These are phyloP conservation scores for Ecytonucleospora hepatopenaei DNA, from an alignment of 371 early-diverging fungal genomes.

Conservation along the genomic window DNA sequence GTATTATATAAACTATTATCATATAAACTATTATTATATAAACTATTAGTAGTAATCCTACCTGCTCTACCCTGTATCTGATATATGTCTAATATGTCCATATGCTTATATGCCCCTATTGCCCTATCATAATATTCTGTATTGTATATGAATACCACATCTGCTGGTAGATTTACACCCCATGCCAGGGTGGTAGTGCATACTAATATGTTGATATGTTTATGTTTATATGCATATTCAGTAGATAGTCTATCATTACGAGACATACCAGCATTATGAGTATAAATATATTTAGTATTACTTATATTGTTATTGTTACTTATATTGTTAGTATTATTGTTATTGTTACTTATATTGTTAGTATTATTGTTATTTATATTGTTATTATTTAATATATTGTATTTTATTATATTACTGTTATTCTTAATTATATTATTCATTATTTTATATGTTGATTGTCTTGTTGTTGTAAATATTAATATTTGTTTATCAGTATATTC, in stretches of 20 bases:
- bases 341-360: conserved; percentile 9
- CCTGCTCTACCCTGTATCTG: conserved; percentile 99
- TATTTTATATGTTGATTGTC: conserved; percentile 84
- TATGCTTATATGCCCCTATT: conserved; percentile 74
- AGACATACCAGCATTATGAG: conserved; percentile 96
- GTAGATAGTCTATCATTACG: conserved; percentile 76
- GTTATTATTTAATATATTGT: background rate
- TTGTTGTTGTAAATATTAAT: conserved; percentile 86
- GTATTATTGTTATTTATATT: conserved; percentile 2
- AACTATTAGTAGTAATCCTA: conserved; percentile 88
- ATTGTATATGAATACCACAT: conserved; percentile 93
- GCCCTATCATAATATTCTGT: conserved; percentile 85
- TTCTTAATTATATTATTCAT: conserved; percentile 74
- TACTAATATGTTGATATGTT: conserved; percentile 77
- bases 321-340: conserved; percentile 7
- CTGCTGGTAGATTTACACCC: conserved; percentile 99
- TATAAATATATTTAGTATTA: no score
- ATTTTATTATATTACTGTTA: conserved; percentile 62
- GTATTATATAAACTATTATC: no score
- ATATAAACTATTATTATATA: no score
- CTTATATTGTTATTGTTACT: no score
- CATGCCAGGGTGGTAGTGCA: conserved; percentile 96
- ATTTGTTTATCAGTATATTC: conserved; percentile 77
- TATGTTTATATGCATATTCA: conserved; percentile 79
- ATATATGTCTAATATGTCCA: conserved; percentile 60